These are phyloP conservation scores for Cladophialophora exuberans DNA, from an alignment of 2,329 filamentous ascomycete species.

Conservation along the genomic window DNA sequence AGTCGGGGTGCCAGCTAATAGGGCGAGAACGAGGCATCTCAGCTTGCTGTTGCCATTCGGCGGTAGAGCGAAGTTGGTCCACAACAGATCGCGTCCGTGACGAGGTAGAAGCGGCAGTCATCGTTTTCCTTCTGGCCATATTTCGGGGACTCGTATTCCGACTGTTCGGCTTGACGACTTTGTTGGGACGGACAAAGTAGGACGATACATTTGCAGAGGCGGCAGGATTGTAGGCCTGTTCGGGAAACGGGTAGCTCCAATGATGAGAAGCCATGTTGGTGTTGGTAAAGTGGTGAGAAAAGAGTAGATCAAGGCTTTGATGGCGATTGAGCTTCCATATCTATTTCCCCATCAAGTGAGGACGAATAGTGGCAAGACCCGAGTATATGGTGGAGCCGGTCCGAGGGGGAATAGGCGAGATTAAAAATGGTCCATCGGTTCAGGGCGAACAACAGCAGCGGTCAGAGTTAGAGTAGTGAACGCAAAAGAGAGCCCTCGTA, in stretches of 20 bases:
- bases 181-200: conserved; percentile 29
- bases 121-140: conserved; percentile 28
- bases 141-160: conserved; percentile 31
- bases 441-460: conserved; percentile 1
- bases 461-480: conserved; percentile 21
- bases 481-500: conserved; percentile 17
- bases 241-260: conserved; percentile 14
- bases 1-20: conserved; percentile 33
- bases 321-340: conserved; percentile 19
- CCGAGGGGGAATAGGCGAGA: conserved; percentile 26
- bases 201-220: conserved; percentile 23
- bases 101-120: conserved; percentile 26
- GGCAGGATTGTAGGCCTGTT: conserved; percentile 14
- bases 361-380: background rate
- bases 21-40: conserved; percentile 23
- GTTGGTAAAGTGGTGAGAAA: background rate
- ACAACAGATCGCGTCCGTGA: conserved; percentile 28
- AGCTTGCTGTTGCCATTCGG: conserved; percentile 18
- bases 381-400: conserved; percentile 4
- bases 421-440: conserved; percentile 27
- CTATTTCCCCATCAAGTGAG: conserved; percentile 11
- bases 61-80: conserved; percentile 27
- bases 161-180: conserved; percentile 31
- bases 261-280: conserved; percentile 19
- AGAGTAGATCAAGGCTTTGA: conserved; percentile 5